phyloP scores from a whole-genome alignment of 768 basidiomycete genomes.

The Rubroboletus pulcherrimus region DNA sequence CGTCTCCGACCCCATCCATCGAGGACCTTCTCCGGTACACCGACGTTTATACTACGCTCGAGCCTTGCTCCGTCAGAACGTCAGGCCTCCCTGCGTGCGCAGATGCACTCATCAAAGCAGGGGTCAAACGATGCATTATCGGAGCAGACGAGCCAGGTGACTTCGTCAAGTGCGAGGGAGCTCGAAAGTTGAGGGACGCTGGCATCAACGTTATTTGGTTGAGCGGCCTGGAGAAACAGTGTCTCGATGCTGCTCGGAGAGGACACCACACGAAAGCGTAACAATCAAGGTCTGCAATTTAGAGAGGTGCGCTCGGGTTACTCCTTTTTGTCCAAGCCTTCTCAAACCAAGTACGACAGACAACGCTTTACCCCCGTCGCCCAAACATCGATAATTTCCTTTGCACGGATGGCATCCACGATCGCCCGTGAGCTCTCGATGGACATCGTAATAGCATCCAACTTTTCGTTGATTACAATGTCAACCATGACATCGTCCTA shows the following conservation, averaged over 20 bases:
- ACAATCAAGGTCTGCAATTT: not conserved
- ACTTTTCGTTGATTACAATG: constrained; percentile 21
- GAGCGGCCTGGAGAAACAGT: constrained; percentile 70
- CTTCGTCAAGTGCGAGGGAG: constrained; percentile 92
- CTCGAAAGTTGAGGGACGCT: constrained; percentile 60
- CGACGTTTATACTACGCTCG: constrained; percentile 93
- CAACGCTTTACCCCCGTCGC: constrained; percentile 15
- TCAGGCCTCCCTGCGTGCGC: constrained; percentile 87
- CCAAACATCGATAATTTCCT: constrained; percentile 20
- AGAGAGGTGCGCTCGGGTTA: constrained; percentile 3
- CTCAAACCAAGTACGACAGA: constrained; percentile 4
- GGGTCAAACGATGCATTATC: constrained; percentile 74
- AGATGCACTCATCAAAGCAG: constrained; percentile 71
- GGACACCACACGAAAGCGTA: constrained; percentile 33
- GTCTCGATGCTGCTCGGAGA: constrained; percentile 73
- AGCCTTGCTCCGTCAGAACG: constrained; percentile 89
- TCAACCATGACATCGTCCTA: constrained; percentile 36
- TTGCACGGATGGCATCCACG: constrained; percentile 14
- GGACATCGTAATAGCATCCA: constrained; percentile 19
- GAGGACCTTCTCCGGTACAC: constrained; percentile 51
- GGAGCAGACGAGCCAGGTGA: constrained; percentile 91
- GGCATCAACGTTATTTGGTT: constrained; percentile 78
- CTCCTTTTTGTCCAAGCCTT: not conserved
- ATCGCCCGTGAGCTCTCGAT: constrained; percentile 18
- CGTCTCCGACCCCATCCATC: constrained; percentile 28